A percentile compares a stretch with the other conserved stretches of the same genome.
These are phyloP conservation scores for Theobroma grandiflorum DNA, from an alignment of 441 rosid species.

Conservation along the genomic window DNA sequence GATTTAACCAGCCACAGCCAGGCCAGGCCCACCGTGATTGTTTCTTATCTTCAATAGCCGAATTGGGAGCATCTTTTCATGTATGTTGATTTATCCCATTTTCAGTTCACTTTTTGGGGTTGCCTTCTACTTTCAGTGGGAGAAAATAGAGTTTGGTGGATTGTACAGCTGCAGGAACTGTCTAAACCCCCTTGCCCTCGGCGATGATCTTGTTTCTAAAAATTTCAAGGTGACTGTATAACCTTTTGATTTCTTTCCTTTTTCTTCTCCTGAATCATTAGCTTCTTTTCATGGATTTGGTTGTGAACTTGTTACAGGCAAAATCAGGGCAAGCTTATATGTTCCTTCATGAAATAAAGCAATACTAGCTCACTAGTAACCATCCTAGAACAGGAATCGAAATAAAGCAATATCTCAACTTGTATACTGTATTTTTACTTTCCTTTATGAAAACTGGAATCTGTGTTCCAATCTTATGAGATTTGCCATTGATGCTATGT, in stretches of 20 bases:
- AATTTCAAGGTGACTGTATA: conserved; percentile 36
- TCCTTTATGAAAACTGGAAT: too few species aligned
- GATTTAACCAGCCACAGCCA: neutral
- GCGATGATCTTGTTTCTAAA: conserved; percentile 57
- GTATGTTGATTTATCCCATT: neutral
- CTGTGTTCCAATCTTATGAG: too few species aligned
- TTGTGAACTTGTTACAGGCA: conserved; percentile 37
- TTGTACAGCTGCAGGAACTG: neutral
- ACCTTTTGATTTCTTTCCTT: too few species aligned
- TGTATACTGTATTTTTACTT: too few species aligned
- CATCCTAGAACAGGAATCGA: too few species aligned
- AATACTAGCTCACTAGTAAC: too few species aligned
- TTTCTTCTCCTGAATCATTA: neutral
- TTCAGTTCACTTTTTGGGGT: neutral
- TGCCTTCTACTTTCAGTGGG: neutral
- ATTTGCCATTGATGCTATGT: too few species aligned
- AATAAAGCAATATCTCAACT: too few species aligned
- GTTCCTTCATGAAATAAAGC: conserved; percentile 54
- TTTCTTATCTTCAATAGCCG: neutral
- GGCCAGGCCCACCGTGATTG: neutral
- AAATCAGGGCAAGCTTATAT: conserved; percentile 56
- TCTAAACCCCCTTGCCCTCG: conserved; percentile 13
- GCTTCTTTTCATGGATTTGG: neutral
- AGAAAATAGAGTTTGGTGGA: neutral
- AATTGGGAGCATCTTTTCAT: neutral